Evolutionary conservation across 2,329 filamentous ascomycete genomes (phyloP).

Genomic region (Colletotrichum noveboracense): DNA sequence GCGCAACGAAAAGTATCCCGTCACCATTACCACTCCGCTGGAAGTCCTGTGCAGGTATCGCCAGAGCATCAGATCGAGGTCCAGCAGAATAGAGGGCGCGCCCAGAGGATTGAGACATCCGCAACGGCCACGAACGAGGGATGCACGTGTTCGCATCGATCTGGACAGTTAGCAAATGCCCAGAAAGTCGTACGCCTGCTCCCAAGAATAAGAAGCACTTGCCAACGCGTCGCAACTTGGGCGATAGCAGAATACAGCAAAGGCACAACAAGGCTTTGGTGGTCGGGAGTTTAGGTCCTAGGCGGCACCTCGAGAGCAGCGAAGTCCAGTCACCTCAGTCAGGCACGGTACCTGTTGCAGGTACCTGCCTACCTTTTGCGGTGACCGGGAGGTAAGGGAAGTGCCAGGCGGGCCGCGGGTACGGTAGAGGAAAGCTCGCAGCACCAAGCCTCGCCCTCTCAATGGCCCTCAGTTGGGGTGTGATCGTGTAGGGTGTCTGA

Average conservation of each 20-base stretch:
- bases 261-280: background rate
- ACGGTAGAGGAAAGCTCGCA: background rate
- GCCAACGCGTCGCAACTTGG: background rate
- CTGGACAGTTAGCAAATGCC: background rate
- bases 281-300: background rate
- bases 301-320: background rate
- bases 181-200: background rate
- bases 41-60: slow-evolving; percentile 17
- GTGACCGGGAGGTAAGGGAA: background rate
- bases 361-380: background rate
- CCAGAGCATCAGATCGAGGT: slow-evolving; percentile 13
- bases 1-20: background rate
- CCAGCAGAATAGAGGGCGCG: background rate
- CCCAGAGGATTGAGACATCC: background rate
- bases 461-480: background rate
- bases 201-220: background rate
- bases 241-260: slow-evolving; percentile 9
- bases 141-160: background rate
- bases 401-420: background rate
- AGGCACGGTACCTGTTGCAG: background rate
- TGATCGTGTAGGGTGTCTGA: background rate
- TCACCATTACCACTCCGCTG: slow-evolving; percentile 31
- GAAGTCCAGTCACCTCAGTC: background rate
- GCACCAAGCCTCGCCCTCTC: background rate
- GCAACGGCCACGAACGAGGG: background rate